Conservation (phyloP, 768 basidiomycete species). For the Russula emetica region DNA sequence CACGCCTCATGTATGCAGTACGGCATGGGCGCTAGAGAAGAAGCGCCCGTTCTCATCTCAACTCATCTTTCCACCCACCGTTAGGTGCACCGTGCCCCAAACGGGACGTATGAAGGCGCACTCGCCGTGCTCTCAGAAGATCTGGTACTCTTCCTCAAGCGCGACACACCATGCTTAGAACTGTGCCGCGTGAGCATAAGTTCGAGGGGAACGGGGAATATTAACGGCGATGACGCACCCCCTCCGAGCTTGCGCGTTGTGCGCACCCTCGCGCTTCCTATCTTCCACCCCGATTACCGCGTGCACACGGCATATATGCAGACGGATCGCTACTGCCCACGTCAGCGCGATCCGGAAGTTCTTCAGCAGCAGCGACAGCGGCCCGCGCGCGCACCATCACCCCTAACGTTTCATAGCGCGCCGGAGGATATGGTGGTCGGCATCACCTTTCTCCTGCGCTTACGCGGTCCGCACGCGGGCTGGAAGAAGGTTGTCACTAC, state of each 20-base stretch:
- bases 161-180: slow-evolving; percentile 5
- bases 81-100: slow-evolving; percentile 18
- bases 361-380: background rate
- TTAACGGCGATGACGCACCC: background rate
- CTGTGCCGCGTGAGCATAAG: slow-evolving; percentile 15
- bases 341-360: background rate
- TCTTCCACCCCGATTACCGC: background rate
- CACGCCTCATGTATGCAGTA: background rate
- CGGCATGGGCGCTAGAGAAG: background rate
- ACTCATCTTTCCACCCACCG: background rate
- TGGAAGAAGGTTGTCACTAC: slow-evolving; percentile 21
- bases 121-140: slow-evolving; percentile 17
- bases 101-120: slow-evolving; percentile 20
- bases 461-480: background rate
- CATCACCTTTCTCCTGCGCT: slow-evolving; percentile 22
- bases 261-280: slow-evolving; percentile 18
- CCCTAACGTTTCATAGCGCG: slow-evolving; percentile 19
- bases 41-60: background rate
- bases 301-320: slow-evolving; percentile 24
- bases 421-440: slow-evolving; percentile 21
- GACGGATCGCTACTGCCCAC: slow-evolving; percentile 9
- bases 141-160: slow-evolving; percentile 18
- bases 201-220: background rate
- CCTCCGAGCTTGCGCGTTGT: background rate
- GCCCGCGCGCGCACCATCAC: background rate